These are phyloP conservation scores for Pythium phragmiticola DNA, from an alignment of 352 stramenopile genomes.

Conservation along the genomic window DNA sequence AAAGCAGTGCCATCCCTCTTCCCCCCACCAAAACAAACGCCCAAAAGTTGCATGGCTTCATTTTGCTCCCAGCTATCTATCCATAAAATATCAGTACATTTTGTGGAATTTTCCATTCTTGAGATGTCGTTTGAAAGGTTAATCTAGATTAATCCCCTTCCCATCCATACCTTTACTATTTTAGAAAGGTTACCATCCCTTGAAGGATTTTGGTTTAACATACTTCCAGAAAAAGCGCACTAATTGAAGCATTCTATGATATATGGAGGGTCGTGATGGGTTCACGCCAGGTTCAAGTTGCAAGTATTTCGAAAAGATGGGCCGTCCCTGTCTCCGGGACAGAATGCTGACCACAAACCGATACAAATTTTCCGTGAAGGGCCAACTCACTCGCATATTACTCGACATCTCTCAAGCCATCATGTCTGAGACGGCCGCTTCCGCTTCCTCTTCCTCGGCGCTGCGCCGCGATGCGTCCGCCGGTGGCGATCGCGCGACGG, in stretches of 20 bases:
- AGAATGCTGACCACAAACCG: background rate
- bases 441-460: background rate
- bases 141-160: background rate
- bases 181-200: background rate
- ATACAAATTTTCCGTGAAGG: background rate
- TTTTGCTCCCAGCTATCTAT: constrained; percentile 6
- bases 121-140: background rate
- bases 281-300: constrained; percentile 5
- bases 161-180: background rate
- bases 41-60: constrained; percentile 12
- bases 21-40: background rate
- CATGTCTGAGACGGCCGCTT: background rate
- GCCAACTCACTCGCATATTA: background rate
- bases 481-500: background rate
- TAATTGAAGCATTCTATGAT: background rate
- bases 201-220: background rate
- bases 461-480: constrained; percentile 1
- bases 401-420: background rate
- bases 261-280: background rate
- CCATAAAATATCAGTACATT: constrained; percentile 8
- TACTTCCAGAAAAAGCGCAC: background rate
- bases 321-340: background rate
- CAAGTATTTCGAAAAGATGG: background rate
- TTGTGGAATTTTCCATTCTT: constrained; percentile 3
- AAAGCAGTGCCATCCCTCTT: background rate